A percentile compares a stretch with the other conserved stretches of the same genome.
phyloP scores from a whole-genome alignment of 2,329 filamentous ascomycete species.

The Fusarium caatingaense region DNA sequence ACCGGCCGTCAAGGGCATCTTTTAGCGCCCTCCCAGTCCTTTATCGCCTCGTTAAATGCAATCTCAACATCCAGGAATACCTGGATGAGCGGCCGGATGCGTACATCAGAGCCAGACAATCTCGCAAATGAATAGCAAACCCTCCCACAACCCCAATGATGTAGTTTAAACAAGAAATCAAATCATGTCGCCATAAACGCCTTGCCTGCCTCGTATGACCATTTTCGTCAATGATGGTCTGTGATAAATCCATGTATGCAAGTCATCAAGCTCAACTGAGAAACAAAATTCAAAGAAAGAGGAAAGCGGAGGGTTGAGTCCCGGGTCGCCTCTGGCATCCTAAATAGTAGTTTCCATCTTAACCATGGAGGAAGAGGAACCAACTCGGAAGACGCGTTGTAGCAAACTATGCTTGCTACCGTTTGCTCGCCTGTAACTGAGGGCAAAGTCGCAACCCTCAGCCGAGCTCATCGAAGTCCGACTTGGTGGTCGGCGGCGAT shows the following conservation, averaged over 20 bases:
- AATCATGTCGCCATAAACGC: constrained; percentile 33
- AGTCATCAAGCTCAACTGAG: constrained; percentile 5
- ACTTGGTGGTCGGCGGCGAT: constrained; percentile 30
- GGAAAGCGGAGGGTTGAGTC: not conserved
- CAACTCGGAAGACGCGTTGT: constrained; percentile 43
- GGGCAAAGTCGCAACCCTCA: constrained; percentile 32
- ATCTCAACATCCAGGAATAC: constrained; percentile 25
- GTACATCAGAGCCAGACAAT: constrained; percentile 44
- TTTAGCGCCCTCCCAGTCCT: constrained; percentile 22
- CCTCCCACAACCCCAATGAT: constrained; percentile 20
- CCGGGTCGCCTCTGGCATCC: not conserved
- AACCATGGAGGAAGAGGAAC: constrained; percentile 34
- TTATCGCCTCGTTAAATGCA: constrained; percentile 34
- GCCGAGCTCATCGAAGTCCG: constrained; percentile 19
- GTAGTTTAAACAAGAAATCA: constrained; percentile 12
- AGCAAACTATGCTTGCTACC: constrained; percentile 42
- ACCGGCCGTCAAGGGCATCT: constrained; percentile 22
- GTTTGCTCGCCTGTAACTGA: constrained; percentile 44
- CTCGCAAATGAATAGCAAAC: constrained; percentile 33
- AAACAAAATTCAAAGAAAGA: constrained; percentile 5
- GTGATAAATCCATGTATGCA: constrained; percentile 36
- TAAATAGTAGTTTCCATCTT: constrained; percentile 28
- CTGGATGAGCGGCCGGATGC: constrained; percentile 36
- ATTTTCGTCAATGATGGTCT: constrained; percentile 31
- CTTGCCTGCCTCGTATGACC: constrained; percentile 37